Base-by-base conservation (phyloP, 208 protist species). In the Leptomonas pyrrhocoris region DNA sequence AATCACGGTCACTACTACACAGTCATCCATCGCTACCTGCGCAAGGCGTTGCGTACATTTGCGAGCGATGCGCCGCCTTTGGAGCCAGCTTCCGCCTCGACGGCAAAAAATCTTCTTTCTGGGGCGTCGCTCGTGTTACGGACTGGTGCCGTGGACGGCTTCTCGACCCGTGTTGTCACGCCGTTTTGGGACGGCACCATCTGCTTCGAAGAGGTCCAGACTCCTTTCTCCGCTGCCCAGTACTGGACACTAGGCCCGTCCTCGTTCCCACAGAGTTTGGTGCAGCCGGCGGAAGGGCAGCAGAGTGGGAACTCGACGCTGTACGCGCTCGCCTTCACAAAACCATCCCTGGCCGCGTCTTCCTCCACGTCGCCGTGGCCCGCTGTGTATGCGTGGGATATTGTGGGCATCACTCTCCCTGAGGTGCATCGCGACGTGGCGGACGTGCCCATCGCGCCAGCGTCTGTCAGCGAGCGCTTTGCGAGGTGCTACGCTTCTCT, bases 21-120 rank as follows among this genome's bases (percentile, higher is more conserved):
- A 0, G 45, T 63, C 16, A 34, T 74, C 6, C 59, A 74, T n/a
- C 53, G 69, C 18, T 25, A 57, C 30, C 30, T 42, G 36, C 59
- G 23, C 19, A 40, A 21, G 4, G 19, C 15, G 51, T 1, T 60
- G 25, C 68, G 68, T 0, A n/a, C 28, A 0, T 8, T 67, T 11
- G 12, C 42, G 34, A 38, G 34, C 34, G 7, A 38, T 12, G 34
- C 34, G 9, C 34, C 34, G n/a, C n/a, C n/a, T n/a, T n/a, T n/a
- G n/a, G n/a, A n/a, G n/a, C n/a, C n/a, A n/a, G n/a, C n/a, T n/a
- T n/a, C n/a, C n/a, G n/a, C n/a, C n/a, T n/a, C n/a, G n/a, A n/a
- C n/a, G n/a, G n/a, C n/a, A n/a, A n/a, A n/a, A n/a, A n/a, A 38
- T 38, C 34, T 38, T 38, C 34, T 38, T 38, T 9, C 7, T 38